Conservation (phyloP, 108 stramenopile genomes). For the Cyclotella choctawhatcheeana region DNA sequence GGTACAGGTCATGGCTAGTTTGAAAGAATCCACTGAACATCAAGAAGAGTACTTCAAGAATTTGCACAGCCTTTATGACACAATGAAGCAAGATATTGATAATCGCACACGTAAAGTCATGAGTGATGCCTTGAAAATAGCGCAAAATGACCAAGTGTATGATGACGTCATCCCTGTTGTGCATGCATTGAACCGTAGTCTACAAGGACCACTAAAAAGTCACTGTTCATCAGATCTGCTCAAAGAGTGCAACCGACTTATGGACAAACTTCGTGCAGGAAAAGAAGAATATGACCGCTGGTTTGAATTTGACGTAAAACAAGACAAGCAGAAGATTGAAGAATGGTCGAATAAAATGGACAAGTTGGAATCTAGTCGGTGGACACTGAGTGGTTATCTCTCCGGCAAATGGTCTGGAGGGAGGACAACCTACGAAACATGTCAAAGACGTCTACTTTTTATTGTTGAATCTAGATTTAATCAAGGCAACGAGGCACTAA, state of each 20-base stretch:
- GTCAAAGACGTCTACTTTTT: not conserved
- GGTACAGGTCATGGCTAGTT: slow-evolving; percentile 26
- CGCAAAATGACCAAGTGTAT: slow-evolving; percentile 29
- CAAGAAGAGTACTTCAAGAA: slow-evolving; percentile 11
- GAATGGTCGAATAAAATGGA: slow-evolving; percentile 29
- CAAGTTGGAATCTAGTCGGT: slow-evolving; percentile 7
- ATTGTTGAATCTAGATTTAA: slow-evolving; percentile 21
- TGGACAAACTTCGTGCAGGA: slow-evolving; percentile 20
- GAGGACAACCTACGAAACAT: slow-evolving; percentile 38
- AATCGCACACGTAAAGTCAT: slow-evolving; percentile 14
- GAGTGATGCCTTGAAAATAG: slow-evolving; percentile 10
- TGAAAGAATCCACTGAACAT: slow-evolving; percentile 40
- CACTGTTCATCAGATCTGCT: slow-evolving; percentile 30
- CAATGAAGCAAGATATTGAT: slow-evolving; percentile 16
- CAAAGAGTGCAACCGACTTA: slow-evolving; percentile 17
- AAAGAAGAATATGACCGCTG: slow-evolving; percentile 30
- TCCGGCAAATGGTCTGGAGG: not conserved
- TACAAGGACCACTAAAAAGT: slow-evolving; percentile 22
- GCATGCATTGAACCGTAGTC: slow-evolving; percentile 24
- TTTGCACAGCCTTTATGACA: slow-evolving; percentile 38
- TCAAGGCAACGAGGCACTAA: slow-evolving; percentile 35
- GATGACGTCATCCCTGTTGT: slow-evolving; percentile 45
- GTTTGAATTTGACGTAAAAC: slow-evolving; percentile 32
- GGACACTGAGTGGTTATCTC: not conserved
- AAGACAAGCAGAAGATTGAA: slow-evolving; percentile 28